Base-by-base conservation (phyloP, 805 yeast species). In the Starmerella sp. region DNA sequence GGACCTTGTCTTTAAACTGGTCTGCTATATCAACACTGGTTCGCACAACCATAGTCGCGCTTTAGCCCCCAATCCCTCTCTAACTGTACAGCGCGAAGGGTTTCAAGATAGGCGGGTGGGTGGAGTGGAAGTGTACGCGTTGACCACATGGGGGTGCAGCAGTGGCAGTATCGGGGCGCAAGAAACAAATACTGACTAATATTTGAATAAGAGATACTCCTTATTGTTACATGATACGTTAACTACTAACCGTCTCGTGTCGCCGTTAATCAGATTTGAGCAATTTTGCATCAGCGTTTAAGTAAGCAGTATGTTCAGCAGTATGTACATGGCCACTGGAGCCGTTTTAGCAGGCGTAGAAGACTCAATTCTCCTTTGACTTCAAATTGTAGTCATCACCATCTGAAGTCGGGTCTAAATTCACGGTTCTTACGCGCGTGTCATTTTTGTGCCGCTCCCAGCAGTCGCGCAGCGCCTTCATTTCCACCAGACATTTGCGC, bases 401-500 rank as follows among this genome's bases (percentile, higher is more conserved):
- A 3, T 22, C 22, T n/a, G 30, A 35, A 7, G 46, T 15, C 9
- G 41, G 10, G n/a, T 37, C 32, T 5, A 37, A 30, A 45, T 59
- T 55, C 11, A 54, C 54, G 0, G 65, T 62, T 14, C 13, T n/a
- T 2, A 57, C 60, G 2, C 88, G 72, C 53, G 72, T 71, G 62
- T 78, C 71, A 60, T 83, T 83, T 42, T 78, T 77, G 64, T 80
- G 73, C 14, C 57, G 63, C 8, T 70, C 76, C 89, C 89, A 83
- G 69, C 90, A 83, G 53, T 76, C 71, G 53, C 76, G 74, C 64
- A 83, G 82, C 14, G 76, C 78, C 36, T 71, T 70, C 84, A 80
- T 76, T 65, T 86, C 93, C 17, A 71, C 69, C 2, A 79, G 66
- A 60, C 95, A 85, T 62, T 80, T 69, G 53, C 95, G 70, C 95